Evolutionary conservation across 2,329 filamentous ascomycete species (phyloP), one percentile per base, ranked within the genome.

Genomic region (Cordyceps javanica): DNA sequence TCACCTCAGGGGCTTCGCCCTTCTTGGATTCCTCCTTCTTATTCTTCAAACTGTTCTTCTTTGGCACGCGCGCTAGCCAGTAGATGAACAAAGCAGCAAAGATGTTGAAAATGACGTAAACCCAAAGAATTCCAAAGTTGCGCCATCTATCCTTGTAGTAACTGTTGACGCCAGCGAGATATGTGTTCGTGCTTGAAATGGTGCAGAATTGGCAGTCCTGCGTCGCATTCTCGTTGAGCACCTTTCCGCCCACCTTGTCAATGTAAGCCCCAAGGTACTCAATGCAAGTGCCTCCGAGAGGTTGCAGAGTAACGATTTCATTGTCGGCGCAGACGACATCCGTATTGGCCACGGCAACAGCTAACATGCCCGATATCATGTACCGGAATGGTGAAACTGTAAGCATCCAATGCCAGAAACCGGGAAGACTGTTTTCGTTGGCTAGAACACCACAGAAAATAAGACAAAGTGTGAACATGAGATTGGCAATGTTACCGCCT

Each of bases 381-480:
- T 96, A 96, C 0, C 88, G 92, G 64, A 96, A 89, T 0, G 91
- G 91, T 0, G 87, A 91, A 50, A 91, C 74, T 48, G 67, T 63
- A 28, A 66, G 65, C 86, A 91, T 89, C 77, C 91, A 91, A 64
- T 87, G 85, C 88, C 89, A 93, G 78, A 92, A 91, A 6, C 82
- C 75, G 0, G 89, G 88, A 34, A 93, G 79, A 2, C 73, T 70
- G 3, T 73, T 70, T 0, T 87, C 86, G 6, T 76, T 74, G 28
- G 85, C 85, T 61, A 95, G 80, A 51, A 94, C 87, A 78, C 87
- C 79, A 66, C 86, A 89, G 79, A 92, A 93, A 65, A 90, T 82
- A 55, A 92, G 77, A 60, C 80, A 85, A 56, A 93, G 77, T 36
- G 81, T 85, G 75, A 93, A 92, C 64, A 88, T 73, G 59, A 93